A percentile compares a stretch with the other conserved stretches of the same genome.
Evolutionary conservation across 2,329 filamentous ascomycete genomes (phyloP).

Genomic region (Metarhizium guizhouense): DNA sequence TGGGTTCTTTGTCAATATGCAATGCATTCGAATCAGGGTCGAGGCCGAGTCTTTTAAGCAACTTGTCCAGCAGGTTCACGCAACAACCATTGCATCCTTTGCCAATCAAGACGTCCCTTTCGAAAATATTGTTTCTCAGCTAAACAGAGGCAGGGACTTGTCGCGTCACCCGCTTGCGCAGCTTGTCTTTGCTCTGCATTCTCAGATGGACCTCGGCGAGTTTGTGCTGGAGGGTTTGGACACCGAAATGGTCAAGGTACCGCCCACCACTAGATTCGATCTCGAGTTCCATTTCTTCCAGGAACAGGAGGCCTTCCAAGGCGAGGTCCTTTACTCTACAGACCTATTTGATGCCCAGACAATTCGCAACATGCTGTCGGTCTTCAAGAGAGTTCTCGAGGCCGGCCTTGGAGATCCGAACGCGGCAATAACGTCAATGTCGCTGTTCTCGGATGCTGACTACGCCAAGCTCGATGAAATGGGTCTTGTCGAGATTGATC

Average conservation of each 20-base stretch:
- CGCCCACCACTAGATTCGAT: no score
- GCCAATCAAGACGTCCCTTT: no score
- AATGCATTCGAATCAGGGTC: no score
- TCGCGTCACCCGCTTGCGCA: constrained; percentile 12
- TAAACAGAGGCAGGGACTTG: constrained; percentile 1
- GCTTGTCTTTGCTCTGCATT: constrained; percentile 12
- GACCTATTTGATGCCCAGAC: constrained; percentile 15
- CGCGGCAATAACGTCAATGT: not conserved
- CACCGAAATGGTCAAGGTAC: constrained; percentile 3
- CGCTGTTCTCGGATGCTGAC: not conserved
- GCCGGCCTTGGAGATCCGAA: constrained; percentile 10
- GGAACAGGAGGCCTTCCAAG: not conserved
- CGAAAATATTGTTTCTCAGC: no score
- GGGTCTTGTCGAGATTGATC: constrained; percentile 11
- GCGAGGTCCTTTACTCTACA: constrained; percentile 10
- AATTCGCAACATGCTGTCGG: constrained; percentile 9
- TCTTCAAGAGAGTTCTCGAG: constrained; percentile 11
- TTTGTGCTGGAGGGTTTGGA: constrained; percentile 12
- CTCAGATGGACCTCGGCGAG: constrained; percentile 12
- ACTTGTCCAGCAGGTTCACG: no score
- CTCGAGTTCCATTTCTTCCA: no score
- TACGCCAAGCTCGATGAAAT: constrained; percentile 6
- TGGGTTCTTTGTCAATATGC: no score
- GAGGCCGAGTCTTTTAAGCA: no score
- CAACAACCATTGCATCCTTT: no score